Conservation (phyloP, 2,329 filamentous ascomycete genomes). For the Phaeosphaeriaceae sp. region DNA sequence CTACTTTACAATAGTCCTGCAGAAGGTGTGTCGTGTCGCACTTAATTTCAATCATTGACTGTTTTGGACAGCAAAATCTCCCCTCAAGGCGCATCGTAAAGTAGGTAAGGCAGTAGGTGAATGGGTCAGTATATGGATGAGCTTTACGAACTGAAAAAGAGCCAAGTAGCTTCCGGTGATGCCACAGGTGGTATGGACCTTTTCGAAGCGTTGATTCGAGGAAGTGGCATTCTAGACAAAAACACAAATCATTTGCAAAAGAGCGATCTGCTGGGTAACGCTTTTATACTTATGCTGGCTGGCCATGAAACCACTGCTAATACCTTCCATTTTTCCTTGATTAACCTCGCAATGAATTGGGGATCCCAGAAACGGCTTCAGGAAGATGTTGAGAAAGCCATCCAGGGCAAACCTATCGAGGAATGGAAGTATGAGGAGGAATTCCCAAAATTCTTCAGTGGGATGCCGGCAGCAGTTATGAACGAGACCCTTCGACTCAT, state of each 20-base stretch:
- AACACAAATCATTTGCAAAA: constrained; percentile 41
- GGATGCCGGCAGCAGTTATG: constrained; percentile 75
- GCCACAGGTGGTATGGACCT: constrained; percentile 60
- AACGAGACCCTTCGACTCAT: constrained; percentile 78
- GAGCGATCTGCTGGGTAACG: constrained; percentile 73
- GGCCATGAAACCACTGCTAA: constrained; percentile 85
- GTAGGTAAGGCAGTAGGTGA: constrained; percentile 65
- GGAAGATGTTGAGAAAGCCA: constrained; percentile 69
- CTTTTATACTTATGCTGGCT: constrained; percentile 68
- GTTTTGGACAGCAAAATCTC: constrained; percentile 34
- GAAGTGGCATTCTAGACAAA: constrained; percentile 41
- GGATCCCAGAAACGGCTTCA: constrained; percentile 70
- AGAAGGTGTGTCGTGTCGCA: not conserved
- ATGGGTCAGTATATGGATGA: constrained; percentile 74
- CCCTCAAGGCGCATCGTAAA: constrained; percentile 56
- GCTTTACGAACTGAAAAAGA: constrained; percentile 67
- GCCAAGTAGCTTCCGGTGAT: constrained; percentile 47
- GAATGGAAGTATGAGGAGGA: constrained; percentile 75
- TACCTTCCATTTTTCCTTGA: constrained; percentile 72
- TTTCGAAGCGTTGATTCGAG: constrained; percentile 54
- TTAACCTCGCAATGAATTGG: constrained; percentile 71
- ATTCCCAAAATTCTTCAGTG: constrained; percentile 69
- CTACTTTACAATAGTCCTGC: not conserved
- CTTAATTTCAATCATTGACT: constrained; percentile 3
- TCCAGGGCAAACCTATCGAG: constrained; percentile 63